Evolutionary conservation across 768 basidiomycete species (phyloP).

Genomic region (Agaricus blazei): DNA sequence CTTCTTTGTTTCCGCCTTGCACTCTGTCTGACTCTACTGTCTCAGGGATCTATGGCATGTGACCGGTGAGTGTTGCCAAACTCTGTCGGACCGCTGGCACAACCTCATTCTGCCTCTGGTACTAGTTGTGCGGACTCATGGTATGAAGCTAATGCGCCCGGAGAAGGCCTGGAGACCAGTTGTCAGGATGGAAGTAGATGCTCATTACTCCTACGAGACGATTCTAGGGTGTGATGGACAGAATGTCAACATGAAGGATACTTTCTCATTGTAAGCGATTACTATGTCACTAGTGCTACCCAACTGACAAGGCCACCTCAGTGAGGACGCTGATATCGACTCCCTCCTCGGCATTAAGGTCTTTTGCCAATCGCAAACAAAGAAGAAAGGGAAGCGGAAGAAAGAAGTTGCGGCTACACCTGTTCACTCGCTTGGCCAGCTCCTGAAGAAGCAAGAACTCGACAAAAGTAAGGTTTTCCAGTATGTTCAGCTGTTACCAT

Average conservation of each 20-base stretch:
- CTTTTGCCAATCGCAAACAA: slow-evolving; percentile 54
- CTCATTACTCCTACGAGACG: slow-evolving; percentile 48
- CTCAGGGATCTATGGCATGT: slow-evolving; percentile 21
- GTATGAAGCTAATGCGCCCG: slow-evolving; percentile 44
- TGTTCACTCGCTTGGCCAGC: slow-evolving; percentile 44
- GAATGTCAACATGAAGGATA: slow-evolving; percentile 57
- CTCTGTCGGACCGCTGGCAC: neutral
- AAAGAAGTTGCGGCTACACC: slow-evolving; percentile 48
- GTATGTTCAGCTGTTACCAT: neutral
- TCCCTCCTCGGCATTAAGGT: slow-evolving; percentile 50
- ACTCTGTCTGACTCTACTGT: neutral
- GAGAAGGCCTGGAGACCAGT: slow-evolving; percentile 69
- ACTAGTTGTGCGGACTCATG: slow-evolving; percentile 36
- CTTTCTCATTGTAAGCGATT: slow-evolving; percentile 47
- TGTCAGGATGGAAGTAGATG: slow-evolving; percentile 50
- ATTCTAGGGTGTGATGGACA: slow-evolving; percentile 65
- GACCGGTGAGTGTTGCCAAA: slow-evolving; percentile 18
- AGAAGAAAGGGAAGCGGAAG: slow-evolving; percentile 56
- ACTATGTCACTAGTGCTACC: neutral
- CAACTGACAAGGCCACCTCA: slow-evolving; percentile 16
- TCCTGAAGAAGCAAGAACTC: slow-evolving; percentile 42
- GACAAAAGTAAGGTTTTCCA: slow-evolving; percentile 35
- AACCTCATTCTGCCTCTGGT: neutral
- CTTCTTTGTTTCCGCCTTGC: neutral
- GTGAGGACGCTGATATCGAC: slow-evolving; percentile 30